These are phyloP conservation scores for Ustilago loliicola DNA, from an alignment of 1,284 basidiomycete species.

Conservation along the genomic window DNA sequence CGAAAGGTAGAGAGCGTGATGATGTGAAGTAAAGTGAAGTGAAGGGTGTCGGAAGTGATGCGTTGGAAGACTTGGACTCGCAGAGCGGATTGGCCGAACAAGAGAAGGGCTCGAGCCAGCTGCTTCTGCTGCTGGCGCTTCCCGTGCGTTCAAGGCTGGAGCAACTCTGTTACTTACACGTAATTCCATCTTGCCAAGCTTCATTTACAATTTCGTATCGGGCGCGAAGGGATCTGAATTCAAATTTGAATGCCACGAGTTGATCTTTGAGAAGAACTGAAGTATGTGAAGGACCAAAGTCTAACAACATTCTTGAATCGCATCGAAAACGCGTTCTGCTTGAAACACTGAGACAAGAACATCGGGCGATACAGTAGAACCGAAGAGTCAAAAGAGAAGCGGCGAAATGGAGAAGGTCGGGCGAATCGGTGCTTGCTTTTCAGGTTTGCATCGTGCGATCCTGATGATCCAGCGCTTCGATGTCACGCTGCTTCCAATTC, in stretches of 20 bases:
- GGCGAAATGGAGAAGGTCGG: neutral
- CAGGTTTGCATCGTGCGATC: slow-evolving; percentile 2
- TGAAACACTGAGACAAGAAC: slow-evolving; percentile 1
- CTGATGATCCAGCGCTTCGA: neutral
- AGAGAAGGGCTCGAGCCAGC: slow-evolving; percentile 21
- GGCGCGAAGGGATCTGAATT: neutral
- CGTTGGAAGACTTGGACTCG: slow-evolving; percentile 18
- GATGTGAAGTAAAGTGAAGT: neutral
- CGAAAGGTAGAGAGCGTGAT: neutral
- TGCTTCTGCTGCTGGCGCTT: slow-evolving; percentile 6
- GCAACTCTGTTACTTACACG: slow-evolving; percentile 14
- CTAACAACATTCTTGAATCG: neutral
- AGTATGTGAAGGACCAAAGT: neutral
- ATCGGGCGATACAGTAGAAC: slow-evolving; percentile 14
- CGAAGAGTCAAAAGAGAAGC: neutral
- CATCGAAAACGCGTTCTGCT: neutral
- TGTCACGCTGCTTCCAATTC: slow-evolving; percentile 7
- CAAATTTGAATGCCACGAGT: neutral
- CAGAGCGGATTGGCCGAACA: slow-evolving; percentile 6
- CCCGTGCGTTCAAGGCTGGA: neutral
- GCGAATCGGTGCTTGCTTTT: slow-evolving; percentile 3
- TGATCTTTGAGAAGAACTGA: neutral
- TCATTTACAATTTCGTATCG: neutral
- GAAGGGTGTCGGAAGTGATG: slow-evolving; percentile 11
- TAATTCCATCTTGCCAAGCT: neutral